These are phyloP conservation scores for Pseudogymnoascus sp. DNA, from an alignment of 2,329 filamentous ascomycete genomes.

Conservation along the genomic window DNA sequence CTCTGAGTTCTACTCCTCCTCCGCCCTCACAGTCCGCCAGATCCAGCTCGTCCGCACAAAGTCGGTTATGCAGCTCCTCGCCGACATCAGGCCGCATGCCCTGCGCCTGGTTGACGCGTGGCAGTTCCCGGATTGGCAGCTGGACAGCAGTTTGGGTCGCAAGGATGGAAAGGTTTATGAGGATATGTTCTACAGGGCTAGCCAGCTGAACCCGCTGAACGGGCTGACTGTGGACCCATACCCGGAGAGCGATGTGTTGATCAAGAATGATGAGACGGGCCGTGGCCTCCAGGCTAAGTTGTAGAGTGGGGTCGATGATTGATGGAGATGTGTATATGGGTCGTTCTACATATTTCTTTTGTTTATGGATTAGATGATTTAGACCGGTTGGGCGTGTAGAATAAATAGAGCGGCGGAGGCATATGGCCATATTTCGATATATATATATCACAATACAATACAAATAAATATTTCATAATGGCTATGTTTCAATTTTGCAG, in stretches of 20 bases:
- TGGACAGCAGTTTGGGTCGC: slow-evolving; percentile 62
- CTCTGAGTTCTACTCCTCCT: slow-evolving; percentile 63
- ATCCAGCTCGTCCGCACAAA: slow-evolving; percentile 61
- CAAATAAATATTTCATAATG: slow-evolving; percentile 2
- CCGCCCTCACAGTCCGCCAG: slow-evolving; percentile 62
- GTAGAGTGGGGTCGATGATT: slow-evolving; percentile 23
- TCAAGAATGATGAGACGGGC: slow-evolving; percentile 49
- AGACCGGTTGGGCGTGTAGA: slow-evolving; percentile 3
- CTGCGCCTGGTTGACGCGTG: slow-evolving; percentile 64
- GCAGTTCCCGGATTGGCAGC: slow-evolving; percentile 71
- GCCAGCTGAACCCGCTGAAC: slow-evolving; percentile 66
- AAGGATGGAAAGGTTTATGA: slow-evolving; percentile 70
- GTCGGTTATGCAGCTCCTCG: slow-evolving; percentile 60
- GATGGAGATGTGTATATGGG: neutral
- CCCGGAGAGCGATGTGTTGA: slow-evolving; percentile 51
- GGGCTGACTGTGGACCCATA: slow-evolving; percentile 65
- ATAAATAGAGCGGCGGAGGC: neutral
- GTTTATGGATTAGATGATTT: neutral
- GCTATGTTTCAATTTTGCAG: neutral
- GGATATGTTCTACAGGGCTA: slow-evolving; percentile 66
- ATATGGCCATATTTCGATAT: neutral
- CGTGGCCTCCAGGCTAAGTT: slow-evolving; percentile 42
- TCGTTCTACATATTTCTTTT: neutral
- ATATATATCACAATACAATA: neutral
- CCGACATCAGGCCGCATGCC: slow-evolving; percentile 66